Percentiles rank a stretch among this genome's conserved stretches.
These are phyloP conservation scores for Lepiota subincarnata DNA, from an alignment of 768 basidiomycete genomes.

Conservation along the genomic window DNA sequence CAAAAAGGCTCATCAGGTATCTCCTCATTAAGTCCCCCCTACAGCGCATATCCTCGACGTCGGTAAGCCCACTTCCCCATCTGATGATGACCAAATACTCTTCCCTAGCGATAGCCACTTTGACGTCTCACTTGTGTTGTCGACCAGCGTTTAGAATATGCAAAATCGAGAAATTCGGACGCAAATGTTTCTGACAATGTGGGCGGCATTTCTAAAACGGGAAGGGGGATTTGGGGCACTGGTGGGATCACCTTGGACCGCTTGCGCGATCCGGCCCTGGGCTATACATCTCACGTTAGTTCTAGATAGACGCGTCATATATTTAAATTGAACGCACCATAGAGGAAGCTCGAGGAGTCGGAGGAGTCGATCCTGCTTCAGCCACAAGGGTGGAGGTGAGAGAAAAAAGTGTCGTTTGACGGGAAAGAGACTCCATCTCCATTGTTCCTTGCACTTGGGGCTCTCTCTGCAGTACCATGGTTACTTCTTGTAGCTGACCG, in stretches of 20 bases:
- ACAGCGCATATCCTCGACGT: too few relatives aligned
- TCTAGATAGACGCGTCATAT: background rate
- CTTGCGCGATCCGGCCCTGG: background rate
- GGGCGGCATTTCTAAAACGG: background rate
- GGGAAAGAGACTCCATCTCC: background rate
- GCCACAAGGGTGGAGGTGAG: slow-evolving; percentile 7
- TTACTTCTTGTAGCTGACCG: too few relatives aligned
- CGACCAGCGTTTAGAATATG: background rate
- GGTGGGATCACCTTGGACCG: background rate
- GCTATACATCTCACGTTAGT: background rate
- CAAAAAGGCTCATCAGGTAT: too few relatives aligned
- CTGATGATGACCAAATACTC: background rate
- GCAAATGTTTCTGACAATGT: background rate
- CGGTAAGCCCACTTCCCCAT: too few relatives aligned
- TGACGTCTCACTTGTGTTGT: background rate
- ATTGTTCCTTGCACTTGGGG: background rate
- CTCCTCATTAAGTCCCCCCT: too few relatives aligned
- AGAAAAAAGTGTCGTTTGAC: slow-evolving; percentile 7
- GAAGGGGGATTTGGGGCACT: background rate
- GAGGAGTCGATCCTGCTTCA: slow-evolving; percentile 1
- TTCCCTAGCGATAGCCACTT: background rate
- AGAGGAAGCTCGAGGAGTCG: background rate
- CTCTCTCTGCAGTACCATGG: background rate
- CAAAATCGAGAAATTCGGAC: background rate
- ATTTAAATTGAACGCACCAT: background rate